A percentile compares a stretch with the other conserved stretches of the same genome.
These are phyloP conservation scores for Saturnispora saitoi DNA, from an alignment of 805 yeast genomes.

Conservation along the genomic window DNA sequence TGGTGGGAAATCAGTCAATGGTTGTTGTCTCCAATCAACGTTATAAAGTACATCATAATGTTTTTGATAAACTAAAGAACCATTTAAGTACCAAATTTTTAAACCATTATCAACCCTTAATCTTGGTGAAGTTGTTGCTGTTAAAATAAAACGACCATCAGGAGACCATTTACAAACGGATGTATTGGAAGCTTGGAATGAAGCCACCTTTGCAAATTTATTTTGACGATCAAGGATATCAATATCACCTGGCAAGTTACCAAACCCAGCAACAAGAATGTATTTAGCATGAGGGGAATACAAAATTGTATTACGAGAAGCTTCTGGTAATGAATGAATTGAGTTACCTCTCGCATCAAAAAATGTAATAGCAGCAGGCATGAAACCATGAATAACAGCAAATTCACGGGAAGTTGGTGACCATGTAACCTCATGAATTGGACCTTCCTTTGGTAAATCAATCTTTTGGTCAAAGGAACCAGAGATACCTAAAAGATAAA, in stretches of 20 bases:
- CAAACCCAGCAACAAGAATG: slow-evolving; percentile 93
- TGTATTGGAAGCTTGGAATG: slow-evolving; percentile 88
- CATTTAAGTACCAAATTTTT: slow-evolving; percentile 87
- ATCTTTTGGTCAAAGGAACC: slow-evolving; percentile 89
- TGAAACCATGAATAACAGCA: slow-evolving; percentile 93
- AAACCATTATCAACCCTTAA: slow-evolving; percentile 94
- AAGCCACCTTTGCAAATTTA: slow-evolving; percentile 68
- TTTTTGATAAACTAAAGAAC: slow-evolving; percentile 66
- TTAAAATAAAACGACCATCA: slow-evolving; percentile 83
- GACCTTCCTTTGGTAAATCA: slow-evolving; percentile 83
- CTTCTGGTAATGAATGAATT: slow-evolving; percentile 73
- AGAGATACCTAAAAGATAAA: slow-evolving; percentile 84
- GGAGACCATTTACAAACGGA: slow-evolving; percentile 98
- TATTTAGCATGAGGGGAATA: slow-evolving; percentile 93
- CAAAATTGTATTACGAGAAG: slow-evolving; percentile 80
- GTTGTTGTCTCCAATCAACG: slow-evolving; percentile 78
- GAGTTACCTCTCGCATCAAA: slow-evolving; percentile 91
- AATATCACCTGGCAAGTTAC: slow-evolving; percentile 93
- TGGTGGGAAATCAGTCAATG: slow-evolving; percentile 45
- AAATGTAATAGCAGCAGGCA: slow-evolving; percentile 94
- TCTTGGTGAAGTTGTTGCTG: slow-evolving; percentile 96
- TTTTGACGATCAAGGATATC: slow-evolving; percentile 90
- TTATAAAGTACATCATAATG: slow-evolving; percentile 76
- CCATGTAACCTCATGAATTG: slow-evolving; percentile 97
- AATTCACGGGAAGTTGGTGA: slow-evolving; percentile 93